Evolutionary conservation across 2,329 filamentous ascomycete genomes (phyloP), one percentile per base, ranked within the genome.

Genomic region (Exophiala bonariae): DNA sequence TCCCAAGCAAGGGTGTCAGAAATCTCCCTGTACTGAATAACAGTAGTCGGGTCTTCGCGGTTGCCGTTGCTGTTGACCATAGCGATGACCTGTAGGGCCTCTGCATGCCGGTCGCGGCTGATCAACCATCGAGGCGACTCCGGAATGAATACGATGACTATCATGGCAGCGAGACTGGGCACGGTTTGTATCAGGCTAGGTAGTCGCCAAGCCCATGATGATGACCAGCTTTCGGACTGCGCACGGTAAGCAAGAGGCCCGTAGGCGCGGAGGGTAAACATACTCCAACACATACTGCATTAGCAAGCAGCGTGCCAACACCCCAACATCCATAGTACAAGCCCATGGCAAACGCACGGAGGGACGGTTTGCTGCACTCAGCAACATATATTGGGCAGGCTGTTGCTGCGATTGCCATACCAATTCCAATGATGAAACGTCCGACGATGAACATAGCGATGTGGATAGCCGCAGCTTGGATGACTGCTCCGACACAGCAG

Each of bases 71-170:
- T 64, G 40, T 77, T 70, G 8, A 69, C 68, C 54, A 68, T 64
- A 1, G 74, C 74, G 1, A 78, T 63, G 0, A 69, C 63, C 3
- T 58, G 40, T 3, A 67, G 63, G 3, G 75, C 75, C 30, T 70
- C 72, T 10, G 73, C 66, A 16, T 65, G 62, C 3, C 63, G 61
- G 13, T 68, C 72, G 14, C 71, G 56, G 28, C 67, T 60, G 2
- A 82, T 69, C 20, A 82, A 62, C 74, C 75, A 84, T 30, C 82
- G 72, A 1, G 82, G 82, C 1, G 75, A 80, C 52, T 85, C 82
- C 0, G 81, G 81, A 4, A 81, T 70, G 41, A 79, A 74, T 54
- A 67, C 70, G 41, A 76, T 63, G 43, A 75, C 70, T 8, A 63
- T 44, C 14, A 79, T n/a, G 66, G 52, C 77, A 70, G 60, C 67